Conservation (phyloP, 2,329 filamentous ascomycete genomes). For the Rutstroemia sp. region DNA sequence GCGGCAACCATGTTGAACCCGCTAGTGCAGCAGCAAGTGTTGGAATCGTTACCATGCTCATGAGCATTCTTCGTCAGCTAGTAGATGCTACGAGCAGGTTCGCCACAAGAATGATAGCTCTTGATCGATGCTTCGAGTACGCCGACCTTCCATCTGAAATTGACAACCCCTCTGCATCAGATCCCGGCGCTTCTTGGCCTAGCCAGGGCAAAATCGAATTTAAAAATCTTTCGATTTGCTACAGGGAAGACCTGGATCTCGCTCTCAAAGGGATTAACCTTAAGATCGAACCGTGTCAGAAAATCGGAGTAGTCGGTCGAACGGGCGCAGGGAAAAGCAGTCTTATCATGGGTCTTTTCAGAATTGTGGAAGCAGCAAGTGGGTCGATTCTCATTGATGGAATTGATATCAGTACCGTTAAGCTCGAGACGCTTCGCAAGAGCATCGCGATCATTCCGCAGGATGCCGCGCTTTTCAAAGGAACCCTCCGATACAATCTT, state of each 20-base stretch:
- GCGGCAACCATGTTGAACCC: no score
- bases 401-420: constrained; percentile 26
- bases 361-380: constrained; percentile 31
- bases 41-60: no score
- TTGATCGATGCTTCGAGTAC: neutral
- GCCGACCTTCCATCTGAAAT: neutral
- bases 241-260: constrained; percentile 28
- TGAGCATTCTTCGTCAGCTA: no score
- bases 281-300: constrained; percentile 52
- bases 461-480: constrained; percentile 78
- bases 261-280: constrained; percentile 63
- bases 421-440: constrained; percentile 17
- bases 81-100: no score
- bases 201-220: neutral
- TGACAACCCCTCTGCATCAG: neutral
- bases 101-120: neutral
- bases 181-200: neutral
- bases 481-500: constrained; percentile 76
- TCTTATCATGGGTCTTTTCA: constrained; percentile 5
- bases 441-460: constrained; percentile 23
- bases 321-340: constrained; percentile 13
- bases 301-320: constrained; percentile 12
- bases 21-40: no score
- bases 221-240: neutral
- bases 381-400: constrained; percentile 21